Percentiles rank a stretch among this genome's conserved stretches.
These are phyloP conservation scores for Closterium sp. DNA, from an alignment of 139 green algal genomes.

Conservation along the genomic window DNA sequence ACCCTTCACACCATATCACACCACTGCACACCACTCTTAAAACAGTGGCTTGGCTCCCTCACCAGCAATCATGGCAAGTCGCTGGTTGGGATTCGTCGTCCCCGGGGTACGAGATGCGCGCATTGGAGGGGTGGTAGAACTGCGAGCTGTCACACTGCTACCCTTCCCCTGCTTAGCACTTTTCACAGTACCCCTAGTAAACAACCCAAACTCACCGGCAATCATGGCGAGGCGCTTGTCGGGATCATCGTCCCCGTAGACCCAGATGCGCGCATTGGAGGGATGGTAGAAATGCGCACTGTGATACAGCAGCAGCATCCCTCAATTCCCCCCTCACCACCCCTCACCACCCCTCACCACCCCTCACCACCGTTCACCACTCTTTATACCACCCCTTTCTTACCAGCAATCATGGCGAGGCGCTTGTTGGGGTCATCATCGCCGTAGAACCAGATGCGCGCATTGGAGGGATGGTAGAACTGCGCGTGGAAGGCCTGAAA, in stretches of 20 bases:
- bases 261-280: conserved; percentile 93
- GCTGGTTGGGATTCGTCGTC: conserved; percentile 86
- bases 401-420: conserved; percentile 71
- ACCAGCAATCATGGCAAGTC: conserved; percentile 75
- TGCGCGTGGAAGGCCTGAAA: conserved; percentile 93
- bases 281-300: conserved; percentile 90
- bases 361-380: background rate
- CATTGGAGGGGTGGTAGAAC: conserved; percentile 96
- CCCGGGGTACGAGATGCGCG: conserved; percentile 97
- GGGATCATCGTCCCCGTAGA: conserved; percentile 93
- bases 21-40: too few relatives aligned
- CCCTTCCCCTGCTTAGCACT: too few relatives aligned
- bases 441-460: conserved; percentile 98
- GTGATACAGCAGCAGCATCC: too few relatives aligned
- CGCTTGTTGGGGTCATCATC: conserved; percentile 87
- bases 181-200: too few relatives aligned
- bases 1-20: too few relatives aligned
- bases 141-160: too few relatives aligned
- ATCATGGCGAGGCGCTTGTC: conserved; percentile 82
- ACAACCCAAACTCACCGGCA: conserved; percentile 48
- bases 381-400: background rate
- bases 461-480: conserved; percentile 96
- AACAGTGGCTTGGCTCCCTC: background rate
- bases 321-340: background rate
- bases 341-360: background rate